Base-by-base conservation (phyloP, 2,329 filamentous ascomycete genomes). In the Aspergillus flavus region DNA sequence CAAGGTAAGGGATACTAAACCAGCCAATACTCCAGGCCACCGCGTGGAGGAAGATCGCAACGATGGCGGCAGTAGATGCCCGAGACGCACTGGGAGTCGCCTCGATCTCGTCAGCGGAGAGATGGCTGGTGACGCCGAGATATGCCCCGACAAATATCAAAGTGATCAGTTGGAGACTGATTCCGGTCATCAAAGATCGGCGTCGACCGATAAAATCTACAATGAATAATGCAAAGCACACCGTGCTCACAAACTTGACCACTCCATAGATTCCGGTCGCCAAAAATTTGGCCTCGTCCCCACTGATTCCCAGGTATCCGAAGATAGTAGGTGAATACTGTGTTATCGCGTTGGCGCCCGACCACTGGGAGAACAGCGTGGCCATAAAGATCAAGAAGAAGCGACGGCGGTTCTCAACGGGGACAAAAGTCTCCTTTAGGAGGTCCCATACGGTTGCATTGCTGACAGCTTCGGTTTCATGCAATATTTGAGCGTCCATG, bases 271-370 rank as follows among this genome's bases (percentile, higher is more conserved):
- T 80, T 58, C 75, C 77, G 1, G 73, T 78, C 2, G 82, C 68
- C 53, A 82, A 79, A 9, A 83, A 71, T 23, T 67, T 75, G 0
- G 72, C 68, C 0, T 69, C 70, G 0, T 74, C 75, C 1, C 71
- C 72, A 2, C 72, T 67, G 1, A 76, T 61, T 1, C 79, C 80
- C 6, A 82, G 66, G 11, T 83, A 66, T 0, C 69, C 74, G 41
- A 84, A 65, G 43, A 83, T 79, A 1, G 80, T 76, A 0, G 83
- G 74, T 6, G 83, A 70, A 64, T 84, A 81, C 14, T 77, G 70
- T 0, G 80, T 81, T 54, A 84, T 78, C 1, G 76, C 74, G 67
- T 81, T 80, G 21, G 80, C 80, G 6, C 81, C 80, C 0, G 79
- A 80, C 53, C 83, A 75, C 66, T 84, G 79, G 0, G 81, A 75